Evolutionary conservation across 352 stramenopile species (phyloP), one percentile per base, ranked within the genome.

Genomic region (Phytophthora citricola): DNA sequence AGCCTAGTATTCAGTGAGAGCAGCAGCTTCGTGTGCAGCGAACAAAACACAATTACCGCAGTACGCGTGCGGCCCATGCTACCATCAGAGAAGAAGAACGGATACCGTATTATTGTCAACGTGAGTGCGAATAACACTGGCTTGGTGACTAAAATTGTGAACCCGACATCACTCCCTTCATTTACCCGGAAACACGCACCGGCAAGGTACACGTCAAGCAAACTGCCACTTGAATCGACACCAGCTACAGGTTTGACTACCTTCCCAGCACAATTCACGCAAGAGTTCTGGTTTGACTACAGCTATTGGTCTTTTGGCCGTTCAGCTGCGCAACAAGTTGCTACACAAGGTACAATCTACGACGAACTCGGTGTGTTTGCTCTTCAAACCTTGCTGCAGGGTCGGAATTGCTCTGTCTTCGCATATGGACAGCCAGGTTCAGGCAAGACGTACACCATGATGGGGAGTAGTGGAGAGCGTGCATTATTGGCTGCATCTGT

Each of bases 381-480:
- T 8, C 77, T 93, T 24, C 68, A 87, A 27, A 82, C 80, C 2
- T 67, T 85, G 24, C 72, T 82, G 48, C 65, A 86, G 55, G 83
- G 85, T 3, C 87, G 69, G 55, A 93, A 95, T 57, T 92, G 85
- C 69, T 90, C 85, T 11, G 71, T 93, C 22, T 91, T 93, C 40
- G 83, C 80, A 1, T 93, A 91, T 61, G 81, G 85, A 17, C 85
- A 95, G 58, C 83, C 83, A 17, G 80, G 78, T 22, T 79, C 81
- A 10, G 85, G 87, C 15, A 95, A 95, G 50, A 93, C 83, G 41
- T 90, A 83, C 58, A 88, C 79, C 22, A 88, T 90, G 79, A 87
- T 85, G 53, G 81, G 81, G 3, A 71, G 38, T 22, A 53, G 29
- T n/a, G 39, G 29, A 5, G 58, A 55, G 17, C 51, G 64, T 11